A percentile compares a stretch with the other conserved stretches of the same genome.
phyloP scores from a whole-genome alignment of 371 early-diverging fungal species.

The Phascolomyces articulosus region DNA sequence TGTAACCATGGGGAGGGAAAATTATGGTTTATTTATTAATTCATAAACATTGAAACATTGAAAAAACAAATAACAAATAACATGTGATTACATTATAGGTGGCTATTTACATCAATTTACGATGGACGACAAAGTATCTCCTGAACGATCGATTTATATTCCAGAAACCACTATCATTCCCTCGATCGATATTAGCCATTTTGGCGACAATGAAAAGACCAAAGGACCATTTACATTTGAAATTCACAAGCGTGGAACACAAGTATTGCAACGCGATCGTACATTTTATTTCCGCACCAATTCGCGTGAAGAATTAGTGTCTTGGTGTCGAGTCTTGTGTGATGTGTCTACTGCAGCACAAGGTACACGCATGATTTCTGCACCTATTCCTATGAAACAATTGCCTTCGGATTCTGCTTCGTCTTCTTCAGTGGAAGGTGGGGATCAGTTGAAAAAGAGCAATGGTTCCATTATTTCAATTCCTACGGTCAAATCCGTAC shows the following conservation, averaged over 20 bases:
- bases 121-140: conserved; percentile 35
- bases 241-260: conserved; percentile 16
- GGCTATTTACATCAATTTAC: conserved; percentile 51
- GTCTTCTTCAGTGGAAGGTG: not conserved
- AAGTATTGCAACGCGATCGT: conserved; percentile 20
- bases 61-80: too few species aligned
- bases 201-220: conserved; percentile 9
- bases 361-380: not conserved
- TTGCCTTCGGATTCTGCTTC: not conserved
- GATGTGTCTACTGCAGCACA: conserved; percentile 15
- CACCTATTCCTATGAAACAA: not conserved
- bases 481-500: not conserved
- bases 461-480: conserved; percentile 7
- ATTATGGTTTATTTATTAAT: too few species aligned
- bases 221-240: conserved; percentile 16
- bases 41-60: too few species aligned
- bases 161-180: conserved; percentile 29
- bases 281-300: conserved; percentile 16
- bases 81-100: conserved; percentile 20
- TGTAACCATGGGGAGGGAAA: too few species aligned
- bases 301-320: conserved; percentile 15
- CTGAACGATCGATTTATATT: conserved; percentile 44
- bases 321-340: conserved; percentile 19
- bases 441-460: not conserved
- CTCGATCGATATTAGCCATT: conserved; percentile 27